Conservation (phyloP, 257 asterid genomes). For the Lithospermum erythrorhizon region DNA sequence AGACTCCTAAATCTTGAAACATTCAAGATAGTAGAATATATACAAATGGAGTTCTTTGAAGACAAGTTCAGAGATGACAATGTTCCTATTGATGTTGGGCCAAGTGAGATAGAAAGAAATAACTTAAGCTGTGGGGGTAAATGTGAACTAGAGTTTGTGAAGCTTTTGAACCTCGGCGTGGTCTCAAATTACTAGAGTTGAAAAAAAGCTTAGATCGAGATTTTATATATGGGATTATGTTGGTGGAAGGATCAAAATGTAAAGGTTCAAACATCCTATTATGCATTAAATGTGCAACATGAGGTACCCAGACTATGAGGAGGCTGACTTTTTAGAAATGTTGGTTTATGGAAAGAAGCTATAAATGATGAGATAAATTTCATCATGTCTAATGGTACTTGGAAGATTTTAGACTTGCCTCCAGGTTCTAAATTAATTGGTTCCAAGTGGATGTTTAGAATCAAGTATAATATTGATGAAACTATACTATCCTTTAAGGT, state of each 20-base stretch:
- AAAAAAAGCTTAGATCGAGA: neutral
- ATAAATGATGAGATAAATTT: constrained; percentile 2
- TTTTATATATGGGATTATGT: neutral
- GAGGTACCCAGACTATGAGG: neutral
- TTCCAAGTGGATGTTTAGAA: neutral
- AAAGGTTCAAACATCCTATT: neutral
- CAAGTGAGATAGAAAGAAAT: neutral
- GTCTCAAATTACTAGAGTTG: neutral
- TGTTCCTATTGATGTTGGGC: neutral
- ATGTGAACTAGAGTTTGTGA: neutral
- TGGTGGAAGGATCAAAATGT: neutral
- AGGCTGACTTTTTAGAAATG: neutral
- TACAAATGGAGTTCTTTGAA: constrained; percentile 11
- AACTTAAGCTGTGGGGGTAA: too few species aligned
- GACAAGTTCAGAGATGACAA: neutral
- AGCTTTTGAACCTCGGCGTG: neutral
- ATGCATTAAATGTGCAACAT: neutral
- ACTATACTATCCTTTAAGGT: neutral
- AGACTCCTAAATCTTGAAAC: too few species aligned
- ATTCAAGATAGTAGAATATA: constrained; percentile 5
- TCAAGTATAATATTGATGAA: neutral
- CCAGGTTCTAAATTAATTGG: constrained; percentile 1
- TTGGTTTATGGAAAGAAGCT: neutral
- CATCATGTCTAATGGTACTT: too few species aligned
- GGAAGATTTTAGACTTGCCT: neutral